Conservation (phyloP, 805 yeast genomes). For the Hanseniaspora guilliermondii region DNA sequence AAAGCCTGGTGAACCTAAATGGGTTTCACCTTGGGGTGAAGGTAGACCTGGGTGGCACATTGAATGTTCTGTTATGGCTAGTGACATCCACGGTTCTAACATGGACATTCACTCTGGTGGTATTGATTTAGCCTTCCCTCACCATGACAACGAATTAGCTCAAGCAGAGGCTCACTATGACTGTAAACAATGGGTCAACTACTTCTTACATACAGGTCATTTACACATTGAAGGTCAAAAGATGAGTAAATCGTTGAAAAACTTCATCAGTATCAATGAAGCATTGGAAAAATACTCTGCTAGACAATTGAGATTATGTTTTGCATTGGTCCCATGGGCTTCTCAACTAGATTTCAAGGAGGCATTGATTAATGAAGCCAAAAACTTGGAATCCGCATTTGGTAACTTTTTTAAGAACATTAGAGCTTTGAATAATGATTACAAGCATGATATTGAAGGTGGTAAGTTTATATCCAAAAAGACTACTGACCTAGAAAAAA, state of each 20-base stretch:
- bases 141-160: conserved; percentile 96
- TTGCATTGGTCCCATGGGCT: conserved; percentile 88
- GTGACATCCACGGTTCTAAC: conserved; percentile 65
- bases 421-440: conserved; percentile 67
- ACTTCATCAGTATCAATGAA: conserved; percentile 87
- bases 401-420: conserved; percentile 76
- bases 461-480: conserved; percentile 53
- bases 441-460: conserved; percentile 36
- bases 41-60: conserved; percentile 99
- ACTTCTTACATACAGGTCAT: conserved; percentile 94
- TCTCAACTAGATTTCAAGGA: conserved; percentile 85
- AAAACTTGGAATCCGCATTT: conserved; percentile 57
- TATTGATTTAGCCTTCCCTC: conserved; percentile 94
- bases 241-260: conserved; percentile 90
- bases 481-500: conserved; percentile 41
- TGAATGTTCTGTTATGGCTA: conserved; percentile 98
- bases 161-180: conserved; percentile 90
- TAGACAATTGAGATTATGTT: conserved; percentile 80
- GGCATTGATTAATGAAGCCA: conserved; percentile 61
- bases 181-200: conserved; percentile 90
- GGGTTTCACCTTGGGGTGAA: conserved; percentile 92
- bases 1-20: conserved; percentile 92
- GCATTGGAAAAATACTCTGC: conserved; percentile 61
- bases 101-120: conserved; percentile 98
- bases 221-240: conserved; percentile 96